Conservation (phyloP, 108 stramenopile species). For the Nannochloropsis granulata region DNA sequence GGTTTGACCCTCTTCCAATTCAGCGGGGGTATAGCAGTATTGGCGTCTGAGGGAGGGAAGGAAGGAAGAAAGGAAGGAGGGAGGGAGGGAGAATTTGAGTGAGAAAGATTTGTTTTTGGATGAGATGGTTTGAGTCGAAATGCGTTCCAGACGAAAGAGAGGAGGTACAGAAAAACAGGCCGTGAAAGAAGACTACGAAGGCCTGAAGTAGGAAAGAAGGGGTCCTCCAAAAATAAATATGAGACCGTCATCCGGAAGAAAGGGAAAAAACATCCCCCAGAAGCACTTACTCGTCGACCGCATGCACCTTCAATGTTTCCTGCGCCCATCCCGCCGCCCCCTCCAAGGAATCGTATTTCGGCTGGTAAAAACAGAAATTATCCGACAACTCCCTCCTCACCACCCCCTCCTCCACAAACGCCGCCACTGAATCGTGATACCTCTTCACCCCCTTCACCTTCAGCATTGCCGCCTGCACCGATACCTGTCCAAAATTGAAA, state of each 20-base stretch:
- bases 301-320: conserved; percentile 65
- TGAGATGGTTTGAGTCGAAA: no score
- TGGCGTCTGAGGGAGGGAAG: conserved; percentile 38
- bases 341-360: conserved; percentile 60
- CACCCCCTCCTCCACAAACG: conserved; percentile 86
- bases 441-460: conserved; percentile 38
- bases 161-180: no score
- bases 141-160: no score
- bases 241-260: no score
- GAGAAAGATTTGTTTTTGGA: no score
- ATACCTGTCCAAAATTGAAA: conserved; percentile 62
- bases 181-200: no score
- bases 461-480: conserved; percentile 57
- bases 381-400: conserved; percentile 87
- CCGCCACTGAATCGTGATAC: conserved; percentile 52
- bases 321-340: conserved; percentile 83
- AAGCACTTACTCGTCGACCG: conserved; percentile 38
- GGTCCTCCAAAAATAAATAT: no score
- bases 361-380: conserved; percentile 84
- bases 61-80: neutral
- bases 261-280: no score
- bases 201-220: no score
- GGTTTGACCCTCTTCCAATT: conserved; percentile 67
- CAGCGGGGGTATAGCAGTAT: conserved; percentile 54
- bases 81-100: neutral